Conservation (phyloP, 768 basidiomycete genomes). For the Rhodotorula paludigena region DNA sequence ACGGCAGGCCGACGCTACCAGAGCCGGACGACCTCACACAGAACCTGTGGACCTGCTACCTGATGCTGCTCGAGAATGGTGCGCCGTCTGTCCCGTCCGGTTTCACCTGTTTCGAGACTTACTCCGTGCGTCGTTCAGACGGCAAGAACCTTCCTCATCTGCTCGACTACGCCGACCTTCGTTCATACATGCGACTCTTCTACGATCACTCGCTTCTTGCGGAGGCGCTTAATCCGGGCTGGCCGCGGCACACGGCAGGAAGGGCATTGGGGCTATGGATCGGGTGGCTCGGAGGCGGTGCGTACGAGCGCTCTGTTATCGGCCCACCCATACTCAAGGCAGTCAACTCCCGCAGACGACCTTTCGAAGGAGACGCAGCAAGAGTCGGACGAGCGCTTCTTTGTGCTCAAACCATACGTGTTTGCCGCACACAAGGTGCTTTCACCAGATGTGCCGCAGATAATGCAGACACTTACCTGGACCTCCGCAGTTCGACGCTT, state of each 20-base stretch:
- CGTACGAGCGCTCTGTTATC: neutral
- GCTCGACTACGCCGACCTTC: constrained; percentile 42
- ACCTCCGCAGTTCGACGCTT: constrained; percentile 45
- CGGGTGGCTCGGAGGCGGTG: constrained; percentile 43
- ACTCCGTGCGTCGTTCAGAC: constrained; percentile 1
- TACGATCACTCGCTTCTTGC: constrained; percentile 45
- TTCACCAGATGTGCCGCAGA: rapidly evolving
- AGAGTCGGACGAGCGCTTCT: constrained; percentile 48
- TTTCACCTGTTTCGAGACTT: neutral
- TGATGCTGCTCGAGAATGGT: constrained; percentile 74
- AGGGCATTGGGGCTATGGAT: constrained; percentile 47
- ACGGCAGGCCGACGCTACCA: constrained; percentile 5
- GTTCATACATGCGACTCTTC: constrained; percentile 45
- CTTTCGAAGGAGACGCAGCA: constrained; percentile 40
- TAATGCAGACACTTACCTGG: neutral
- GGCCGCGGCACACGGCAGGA: constrained; percentile 45
- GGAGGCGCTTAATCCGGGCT: constrained; percentile 46
- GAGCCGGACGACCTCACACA: constrained; percentile 42
- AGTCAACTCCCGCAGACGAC: constrained; percentile 23
- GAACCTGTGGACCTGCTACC: constrained; percentile 62
- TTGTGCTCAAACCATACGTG: constrained; percentile 50
- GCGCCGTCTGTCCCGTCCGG: constrained; percentile 11
- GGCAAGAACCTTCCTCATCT: constrained; percentile 30
- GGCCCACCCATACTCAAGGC: neutral
- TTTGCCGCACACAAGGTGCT: constrained; percentile 49